phyloP scores from a whole-genome alignment of 352 stramenopile genomes.

The Pilasporangium apinafurcum region DNA sequence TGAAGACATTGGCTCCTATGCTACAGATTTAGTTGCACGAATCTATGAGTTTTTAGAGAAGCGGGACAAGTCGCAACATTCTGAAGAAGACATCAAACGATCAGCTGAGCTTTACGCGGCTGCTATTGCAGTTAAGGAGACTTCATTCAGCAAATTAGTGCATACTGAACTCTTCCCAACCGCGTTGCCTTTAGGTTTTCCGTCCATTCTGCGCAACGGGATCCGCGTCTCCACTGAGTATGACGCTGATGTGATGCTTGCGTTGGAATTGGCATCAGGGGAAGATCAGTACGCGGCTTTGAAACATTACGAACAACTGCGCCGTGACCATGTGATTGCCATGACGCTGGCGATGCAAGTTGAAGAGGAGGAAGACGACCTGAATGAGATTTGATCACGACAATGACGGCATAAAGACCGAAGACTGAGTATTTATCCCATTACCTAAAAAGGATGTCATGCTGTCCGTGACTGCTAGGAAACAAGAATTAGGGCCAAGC shows the following conservation, averaged over 20 bases:
- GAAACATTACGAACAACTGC: constrained; percentile 51
- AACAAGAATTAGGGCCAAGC: no score
- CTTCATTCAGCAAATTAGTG: constrained; percentile 46
- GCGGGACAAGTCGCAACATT: constrained; percentile 33
- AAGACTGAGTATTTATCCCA: constrained; percentile 46
- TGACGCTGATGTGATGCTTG: constrained; percentile 54
- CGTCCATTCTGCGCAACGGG: constrained; percentile 29
- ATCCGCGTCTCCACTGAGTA: constrained; percentile 37
- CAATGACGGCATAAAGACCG: background rate
- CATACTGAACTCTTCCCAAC: constrained; percentile 46
- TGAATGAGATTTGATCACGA: constrained; percentile 29
- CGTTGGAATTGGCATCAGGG: constrained; percentile 50
- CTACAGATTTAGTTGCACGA: constrained; percentile 64
- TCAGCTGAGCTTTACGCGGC: constrained; percentile 40
- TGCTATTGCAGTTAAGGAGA: constrained; percentile 34
- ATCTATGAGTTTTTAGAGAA: constrained; percentile 82
- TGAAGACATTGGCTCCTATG: constrained; percentile 63
- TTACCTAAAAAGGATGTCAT: background rate
- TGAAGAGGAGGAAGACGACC: constrained; percentile 30
- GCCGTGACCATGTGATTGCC: constrained; percentile 39
- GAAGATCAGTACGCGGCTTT: constrained; percentile 66
- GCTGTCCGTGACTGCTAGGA: no score
- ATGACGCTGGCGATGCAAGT: constrained; percentile 49
- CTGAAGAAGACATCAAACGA: constrained; percentile 32
- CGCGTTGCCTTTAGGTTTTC: constrained; percentile 35